Conservation (phyloP, 2,329 filamentous ascomycete genomes). For the Colletotrichum euphorbiae region DNA sequence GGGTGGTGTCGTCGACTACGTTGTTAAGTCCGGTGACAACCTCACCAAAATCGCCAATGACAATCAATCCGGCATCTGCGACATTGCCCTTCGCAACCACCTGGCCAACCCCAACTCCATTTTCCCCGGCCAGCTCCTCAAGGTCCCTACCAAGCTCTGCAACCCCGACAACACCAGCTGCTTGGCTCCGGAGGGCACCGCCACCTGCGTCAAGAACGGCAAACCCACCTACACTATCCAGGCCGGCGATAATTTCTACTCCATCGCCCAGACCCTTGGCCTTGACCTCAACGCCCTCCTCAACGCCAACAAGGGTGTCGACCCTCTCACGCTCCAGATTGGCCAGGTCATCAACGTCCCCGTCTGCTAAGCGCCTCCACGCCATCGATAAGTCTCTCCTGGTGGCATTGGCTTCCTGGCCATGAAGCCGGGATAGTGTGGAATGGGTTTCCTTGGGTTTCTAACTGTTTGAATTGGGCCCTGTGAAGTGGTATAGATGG, state of each 20-base stretch:
- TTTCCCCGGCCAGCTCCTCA: too few relatives aligned
- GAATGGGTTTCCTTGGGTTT: not conserved
- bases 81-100: constrained; percentile 17
- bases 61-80: constrained; percentile 32
- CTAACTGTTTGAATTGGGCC: not conserved
- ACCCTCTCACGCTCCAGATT: constrained; percentile 6
- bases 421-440: not conserved
- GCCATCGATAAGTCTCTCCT: not conserved
- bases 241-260: constrained; percentile 28
- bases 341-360: constrained; percentile 28
- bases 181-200: constrained; percentile 12
- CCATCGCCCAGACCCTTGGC: constrained; percentile 5
- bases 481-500: constrained; percentile 5
- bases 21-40: constrained; percentile 20
- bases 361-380: not conserved
- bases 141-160: constrained; percentile 26
- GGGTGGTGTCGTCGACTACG: constrained; percentile 23
- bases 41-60: constrained; percentile 26
- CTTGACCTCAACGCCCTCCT: constrained; percentile 18
- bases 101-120: constrained; percentile 34
- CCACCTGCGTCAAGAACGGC: constrained; percentile 3
- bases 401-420: not conserved
- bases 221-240: constrained; percentile 12
- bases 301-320: constrained; percentile 20
- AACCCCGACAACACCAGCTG: constrained; percentile 35